Base-by-base conservation (phyloP, 768 basidiomycete species). In the Podaxis sp. region DNA sequence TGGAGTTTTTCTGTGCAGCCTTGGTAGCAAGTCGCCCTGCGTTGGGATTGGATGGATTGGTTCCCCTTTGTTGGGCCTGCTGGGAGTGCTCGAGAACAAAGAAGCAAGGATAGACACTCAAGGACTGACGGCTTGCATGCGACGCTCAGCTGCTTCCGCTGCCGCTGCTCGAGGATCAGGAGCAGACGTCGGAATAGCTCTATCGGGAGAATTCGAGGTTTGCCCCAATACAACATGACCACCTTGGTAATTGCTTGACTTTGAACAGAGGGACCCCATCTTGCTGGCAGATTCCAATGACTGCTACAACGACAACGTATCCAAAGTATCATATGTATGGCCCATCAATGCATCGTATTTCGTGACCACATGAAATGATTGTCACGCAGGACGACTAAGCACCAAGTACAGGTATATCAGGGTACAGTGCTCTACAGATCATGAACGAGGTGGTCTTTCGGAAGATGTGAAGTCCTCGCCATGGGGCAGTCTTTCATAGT, bases 251-350 rank as follows among this genome's bases (percentile, higher is more conserved):
- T 68, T 64, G 52, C 71, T 71, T 35, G 75, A 68, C 70, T 82
- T 85, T 32, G 85, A 86, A 67, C 84, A 86, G 48, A 84, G 72
- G 62, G 81, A 82, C 63, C 84, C 85, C 85, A 87, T 85, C 54
- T 55, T 61, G 64, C 55, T 44, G 38, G 32, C 10, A 32, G 27
- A 48, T 50, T 42, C 9, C 42, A 54, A 37, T 28, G 35, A 35
- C 50, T 51, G 58, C 42, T 47, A 44, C 42, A n/a, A 32, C 6
- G 32, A 7, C 32, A 32, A 32, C 6, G 27, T 28, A 28, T 28
- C 27, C 27, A 28, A 28, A 28, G 27, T 28, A 28, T 28, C 27
- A 28, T 28, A 28, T 7, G 7, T 7, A 7, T 32, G 28, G 28
- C 7, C 28, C 28, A 32, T 32, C 28, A 32, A 18, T 18, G 40